Percentiles rank a stretch among this genome's conserved stretches.
phyloP scores from a whole-genome alignment of 495 filamentous ascomycete species.

The Penicillium pancosmium region DNA sequence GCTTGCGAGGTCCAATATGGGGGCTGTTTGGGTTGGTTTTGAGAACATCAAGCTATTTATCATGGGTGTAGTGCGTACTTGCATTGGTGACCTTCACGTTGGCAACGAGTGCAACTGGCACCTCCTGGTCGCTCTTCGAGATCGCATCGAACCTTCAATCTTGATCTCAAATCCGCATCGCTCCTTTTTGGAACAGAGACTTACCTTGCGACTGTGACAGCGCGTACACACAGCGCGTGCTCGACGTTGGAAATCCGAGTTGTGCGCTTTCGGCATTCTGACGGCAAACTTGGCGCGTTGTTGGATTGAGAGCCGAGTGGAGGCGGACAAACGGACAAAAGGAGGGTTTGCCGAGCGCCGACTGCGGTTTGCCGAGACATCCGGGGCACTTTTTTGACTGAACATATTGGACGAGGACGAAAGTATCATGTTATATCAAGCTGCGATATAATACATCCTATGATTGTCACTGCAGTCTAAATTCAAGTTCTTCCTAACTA shows the following conservation, averaged over 20 bases:
- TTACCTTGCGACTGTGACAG: slow-evolving; percentile 21
- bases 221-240: slow-evolving; percentile 17
- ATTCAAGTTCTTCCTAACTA: too few relatives aligned
- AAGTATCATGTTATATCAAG: too few relatives aligned
- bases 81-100: slow-evolving; percentile 8
- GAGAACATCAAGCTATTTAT: not conserved
- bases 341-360: not conserved
- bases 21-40: not conserved
- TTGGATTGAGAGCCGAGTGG: not conserved
- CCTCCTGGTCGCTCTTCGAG: slow-evolving; percentile 9
- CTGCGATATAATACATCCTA: too few relatives aligned
- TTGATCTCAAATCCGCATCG: not conserved
- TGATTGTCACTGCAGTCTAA: too few relatives aligned
- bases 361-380: too few relatives aligned
- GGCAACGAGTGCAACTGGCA: slow-evolving; percentile 13
- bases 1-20: slow-evolving; percentile 15
- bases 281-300: not conserved
- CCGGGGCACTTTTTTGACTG: too few relatives aligned
- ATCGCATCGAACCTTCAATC: slow-evolving; percentile 18
- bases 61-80: slow-evolving; percentile 1
- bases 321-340: not conserved
- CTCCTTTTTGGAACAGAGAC: not conserved
- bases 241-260: slow-evolving; percentile 6
- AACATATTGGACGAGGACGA: too few relatives aligned
- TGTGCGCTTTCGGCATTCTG: slow-evolving; percentile 6